A percentile compares a stretch with the other conserved stretches of the same genome.
phyloP scores from a whole-genome alignment of 495 filamentous ascomycete species.

The Hypoxylon perforatum region DNA sequence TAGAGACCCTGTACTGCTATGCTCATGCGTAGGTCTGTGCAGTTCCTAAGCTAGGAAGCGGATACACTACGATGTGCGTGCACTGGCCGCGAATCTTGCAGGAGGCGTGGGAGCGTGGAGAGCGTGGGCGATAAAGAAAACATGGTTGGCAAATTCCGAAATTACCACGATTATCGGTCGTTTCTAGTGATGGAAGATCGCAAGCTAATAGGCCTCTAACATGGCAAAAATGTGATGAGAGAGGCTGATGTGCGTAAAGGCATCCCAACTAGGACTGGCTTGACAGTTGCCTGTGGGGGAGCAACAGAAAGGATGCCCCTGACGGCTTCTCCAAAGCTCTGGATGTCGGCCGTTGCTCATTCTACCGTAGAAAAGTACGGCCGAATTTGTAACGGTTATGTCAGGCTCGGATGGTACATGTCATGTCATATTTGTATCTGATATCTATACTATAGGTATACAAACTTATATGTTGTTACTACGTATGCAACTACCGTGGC shows the following conservation, averaged over 20 bases:
- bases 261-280: slow-evolving; percentile 9
- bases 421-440: background rate
- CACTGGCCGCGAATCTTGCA: slow-evolving; percentile 10
- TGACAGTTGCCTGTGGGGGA: slow-evolving; percentile 38
- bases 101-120: slow-evolving; percentile 1
- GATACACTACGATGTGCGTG: background rate
- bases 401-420: slow-evolving; percentile 8
- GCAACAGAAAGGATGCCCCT: slow-evolving; percentile 9
- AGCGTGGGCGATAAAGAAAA: slow-evolving; percentile 26
- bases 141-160: slow-evolving; percentile 36
- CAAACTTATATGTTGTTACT: background rate
- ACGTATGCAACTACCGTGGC: background rate
- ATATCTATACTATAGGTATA: background rate
- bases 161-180: slow-evolving; percentile 38
- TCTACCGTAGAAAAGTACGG: background rate
- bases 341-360: background rate
- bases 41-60: background rate
- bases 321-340: slow-evolving; percentile 13
- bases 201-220: slow-evolving; percentile 13
- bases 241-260: slow-evolving; percentile 24
- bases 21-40: slow-evolving; percentile 22
- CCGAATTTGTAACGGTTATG: slow-evolving; percentile 4
- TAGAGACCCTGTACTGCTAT: slow-evolving; percentile 13
- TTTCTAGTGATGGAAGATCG: slow-evolving; percentile 25
- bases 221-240: slow-evolving; percentile 33